phyloP scores from a whole-genome alignment of 2,329 filamentous ascomycete genomes.

The Rhynchosporium agropyri region DNA sequence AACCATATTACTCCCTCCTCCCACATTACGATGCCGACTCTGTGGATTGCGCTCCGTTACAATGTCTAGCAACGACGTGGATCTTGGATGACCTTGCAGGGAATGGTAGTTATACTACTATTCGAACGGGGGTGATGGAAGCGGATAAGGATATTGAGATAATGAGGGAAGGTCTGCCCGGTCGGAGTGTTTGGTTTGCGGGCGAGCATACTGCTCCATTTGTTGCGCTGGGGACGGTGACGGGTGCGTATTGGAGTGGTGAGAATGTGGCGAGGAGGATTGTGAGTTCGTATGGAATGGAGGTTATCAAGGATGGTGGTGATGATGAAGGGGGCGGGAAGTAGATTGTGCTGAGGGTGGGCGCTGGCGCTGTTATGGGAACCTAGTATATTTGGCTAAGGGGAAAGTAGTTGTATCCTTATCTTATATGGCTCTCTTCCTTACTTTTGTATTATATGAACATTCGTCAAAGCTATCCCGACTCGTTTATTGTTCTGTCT shows the following conservation, averaged over 20 bases:
- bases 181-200: constrained; percentile 59
- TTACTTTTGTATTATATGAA: too few relatives aligned
- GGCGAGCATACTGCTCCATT: constrained; percentile 85
- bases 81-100: constrained; percentile 66
- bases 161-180: constrained; percentile 50
- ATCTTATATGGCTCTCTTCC: too few relatives aligned
- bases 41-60: constrained; percentile 54
- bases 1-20: constrained; percentile 66
- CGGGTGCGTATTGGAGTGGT: constrained; percentile 90
- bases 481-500: too few relatives aligned
- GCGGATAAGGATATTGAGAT: constrained; percentile 62
- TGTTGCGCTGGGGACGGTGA: constrained; percentile 83
- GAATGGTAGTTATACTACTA: constrained; percentile 69
- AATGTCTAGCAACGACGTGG: constrained; percentile 66
- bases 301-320: not conserved
- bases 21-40: constrained; percentile 54
- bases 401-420: not conserved
- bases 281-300: constrained; percentile 53
- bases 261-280: constrained; percentile 74
- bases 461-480: too few relatives aligned
- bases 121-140: constrained; percentile 60
- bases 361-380: not conserved
- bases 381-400: not conserved
- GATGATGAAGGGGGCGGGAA: too few relatives aligned
- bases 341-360: not conserved